Conservation (phyloP, 805 yeast genomes). For the Cyberlindnera americana region DNA sequence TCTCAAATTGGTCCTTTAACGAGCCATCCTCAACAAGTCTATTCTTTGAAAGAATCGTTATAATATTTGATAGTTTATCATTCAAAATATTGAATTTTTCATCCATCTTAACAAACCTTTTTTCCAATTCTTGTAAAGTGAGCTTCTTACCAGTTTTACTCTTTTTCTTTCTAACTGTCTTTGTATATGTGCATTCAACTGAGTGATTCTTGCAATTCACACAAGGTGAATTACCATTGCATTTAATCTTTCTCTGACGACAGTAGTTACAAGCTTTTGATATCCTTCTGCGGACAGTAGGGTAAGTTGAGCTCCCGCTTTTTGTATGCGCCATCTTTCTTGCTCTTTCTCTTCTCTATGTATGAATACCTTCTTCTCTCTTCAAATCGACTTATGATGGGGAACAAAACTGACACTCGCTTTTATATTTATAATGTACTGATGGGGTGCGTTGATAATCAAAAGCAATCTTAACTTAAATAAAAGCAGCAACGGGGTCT, state of each 20-base stretch:
- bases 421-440: too few relatives aligned
- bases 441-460: too few relatives aligned
- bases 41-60: constrained; percentile 11
- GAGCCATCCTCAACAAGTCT: constrained; percentile 10
- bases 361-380: too few relatives aligned
- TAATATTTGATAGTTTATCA: constrained; percentile 13
- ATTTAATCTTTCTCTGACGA: constrained; percentile 39
- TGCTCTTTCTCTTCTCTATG: neutral
- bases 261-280: constrained; percentile 40
- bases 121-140: constrained; percentile 25
- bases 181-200: constrained; percentile 69
- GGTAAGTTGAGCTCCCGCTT: neutral
- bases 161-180: constrained; percentile 24
- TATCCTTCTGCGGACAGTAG: constrained; percentile 30
- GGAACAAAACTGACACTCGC: too few relatives aligned
- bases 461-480: too few relatives aligned
- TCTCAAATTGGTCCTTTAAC: neutral
- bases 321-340: neutral
- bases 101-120: constrained; percentile 20
- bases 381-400: too few relatives aligned
- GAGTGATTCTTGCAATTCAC: constrained; percentile 82
- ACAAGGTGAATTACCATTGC: constrained; percentile 47
- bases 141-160: constrained; percentile 18
- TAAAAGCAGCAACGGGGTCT: too few relatives aligned
- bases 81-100: constrained; percentile 16